Evolutionary conservation across 108 stramenopile genomes (phyloP).

Genomic region (Licmophora abbreviata): DNA sequence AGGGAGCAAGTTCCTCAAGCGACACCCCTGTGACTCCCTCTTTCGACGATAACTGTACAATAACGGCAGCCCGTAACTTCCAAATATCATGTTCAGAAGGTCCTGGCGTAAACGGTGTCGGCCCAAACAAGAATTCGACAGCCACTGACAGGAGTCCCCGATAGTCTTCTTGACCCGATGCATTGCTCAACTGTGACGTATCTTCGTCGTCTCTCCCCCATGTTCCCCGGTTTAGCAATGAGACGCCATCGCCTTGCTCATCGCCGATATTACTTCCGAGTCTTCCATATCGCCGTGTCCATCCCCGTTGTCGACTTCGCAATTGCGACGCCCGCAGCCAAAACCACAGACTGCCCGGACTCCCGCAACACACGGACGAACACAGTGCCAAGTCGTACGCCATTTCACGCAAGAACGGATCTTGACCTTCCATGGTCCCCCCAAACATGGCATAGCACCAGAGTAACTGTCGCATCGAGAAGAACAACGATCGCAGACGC

Average conservation of each 20-base stretch:
- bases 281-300: slow-evolving; percentile 24
- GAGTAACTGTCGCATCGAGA: slow-evolving; percentile 64
- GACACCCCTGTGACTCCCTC: slow-evolving; percentile 32
- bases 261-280: background rate
- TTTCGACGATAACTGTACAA: slow-evolving; percentile 28
- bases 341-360: slow-evolving; percentile 53
- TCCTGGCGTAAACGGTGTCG: slow-evolving; percentile 21
- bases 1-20: slow-evolving; percentile 51
- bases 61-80: slow-evolving; percentile 55
- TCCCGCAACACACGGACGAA: slow-evolving; percentile 58
- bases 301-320: slow-evolving; percentile 22
- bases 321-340: slow-evolving; percentile 54
- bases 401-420: slow-evolving; percentile 70
- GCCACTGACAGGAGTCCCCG: slow-evolving; percentile 61
- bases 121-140: slow-evolving; percentile 83
- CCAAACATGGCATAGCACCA: slow-evolving; percentile 79
- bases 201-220: slow-evolving; percentile 19
- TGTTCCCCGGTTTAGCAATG: slow-evolving; percentile 29
- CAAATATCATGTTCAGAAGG: slow-evolving; percentile 51
- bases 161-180: slow-evolving; percentile 15
- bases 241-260: slow-evolving; percentile 10
- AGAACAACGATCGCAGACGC: slow-evolving; percentile 40
- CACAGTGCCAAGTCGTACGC: slow-evolving; percentile 64
- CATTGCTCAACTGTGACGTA: background rate
- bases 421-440: slow-evolving; percentile 23